Conservation (phyloP, 2,329 filamentous ascomycete genomes). For the Beauveria brongniartii region DNA sequence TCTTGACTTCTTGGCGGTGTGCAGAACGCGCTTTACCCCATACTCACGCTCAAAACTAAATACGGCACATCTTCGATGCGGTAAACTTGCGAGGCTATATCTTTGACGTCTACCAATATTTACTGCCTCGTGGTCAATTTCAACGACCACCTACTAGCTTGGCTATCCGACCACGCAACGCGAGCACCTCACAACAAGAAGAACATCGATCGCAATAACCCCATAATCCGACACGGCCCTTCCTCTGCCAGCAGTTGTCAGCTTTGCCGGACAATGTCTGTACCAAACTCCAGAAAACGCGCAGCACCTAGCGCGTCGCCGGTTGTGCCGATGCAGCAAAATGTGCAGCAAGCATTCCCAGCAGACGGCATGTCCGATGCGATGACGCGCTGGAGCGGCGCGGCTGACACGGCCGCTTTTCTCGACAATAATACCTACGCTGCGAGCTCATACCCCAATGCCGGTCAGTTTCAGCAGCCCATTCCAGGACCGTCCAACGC, state of each 20-base stretch:
- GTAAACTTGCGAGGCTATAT: not conserved
- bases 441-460: conserved; percentile 29
- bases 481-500: conserved; percentile 36
- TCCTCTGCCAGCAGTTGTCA: no score
- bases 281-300: conserved; percentile 57
- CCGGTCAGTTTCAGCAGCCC: conserved; percentile 25
- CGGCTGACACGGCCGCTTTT: conserved; percentile 28
- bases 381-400: conserved; percentile 37
- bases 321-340: conserved; percentile 44
- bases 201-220: not conserved
- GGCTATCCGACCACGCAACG: not conserved
- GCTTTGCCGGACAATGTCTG: conserved; percentile 31
- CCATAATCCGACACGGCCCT: not conserved
- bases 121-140: not conserved
- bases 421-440: conserved; percentile 26
- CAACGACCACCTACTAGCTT: not conserved
- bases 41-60: not conserved
- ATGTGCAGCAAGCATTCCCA: conserved; percentile 40
- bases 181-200: not conserved
- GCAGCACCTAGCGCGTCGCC: conserved; percentile 64
- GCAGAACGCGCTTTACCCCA: not conserved
- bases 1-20: not conserved
- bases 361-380: conserved; percentile 39
- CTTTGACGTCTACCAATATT: not conserved
- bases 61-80: not conserved